Conservation (phyloP, 208 protist species). For the Trypanosoma platydactyli region DNA sequence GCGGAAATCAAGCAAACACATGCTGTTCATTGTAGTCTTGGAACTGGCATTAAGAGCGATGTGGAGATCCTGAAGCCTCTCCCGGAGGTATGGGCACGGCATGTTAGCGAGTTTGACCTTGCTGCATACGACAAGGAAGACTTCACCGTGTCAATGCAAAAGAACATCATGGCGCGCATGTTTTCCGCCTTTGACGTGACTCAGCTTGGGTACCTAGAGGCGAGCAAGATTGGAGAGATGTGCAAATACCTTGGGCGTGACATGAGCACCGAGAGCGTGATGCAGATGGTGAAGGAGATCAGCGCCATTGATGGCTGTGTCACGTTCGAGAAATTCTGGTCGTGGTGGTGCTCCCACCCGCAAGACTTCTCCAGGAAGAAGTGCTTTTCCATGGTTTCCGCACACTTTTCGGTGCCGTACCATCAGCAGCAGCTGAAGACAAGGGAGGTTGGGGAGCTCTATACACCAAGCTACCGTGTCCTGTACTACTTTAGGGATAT, state of each 20-base stretch:
- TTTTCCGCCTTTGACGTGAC: slow-evolving; percentile 89
- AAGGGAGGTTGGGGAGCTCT: slow-evolving; percentile 78
- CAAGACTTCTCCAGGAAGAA: slow-evolving; percentile 44
- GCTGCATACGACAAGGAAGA: slow-evolving; percentile 86
- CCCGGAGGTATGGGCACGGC: slow-evolving; percentile 10
- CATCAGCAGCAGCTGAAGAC: slow-evolving; percentile 90
- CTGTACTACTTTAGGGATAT: slow-evolving; percentile 89
- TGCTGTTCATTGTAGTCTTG: slow-evolving; percentile 33
- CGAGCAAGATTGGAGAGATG: slow-evolving; percentile 65
- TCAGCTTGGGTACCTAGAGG: slow-evolving; percentile 70
- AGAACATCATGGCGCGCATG: slow-evolving; percentile 86
- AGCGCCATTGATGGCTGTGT: slow-evolving; percentile 41
- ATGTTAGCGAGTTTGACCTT: slow-evolving; percentile 76
- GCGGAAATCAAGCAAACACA: slow-evolving; percentile 40
- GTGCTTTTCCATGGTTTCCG: slow-evolving; percentile 83
- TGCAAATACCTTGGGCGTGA: slow-evolving; percentile 77
- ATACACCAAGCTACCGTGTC: slow-evolving; percentile 92
- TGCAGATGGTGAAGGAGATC: slow-evolving; percentile 65
- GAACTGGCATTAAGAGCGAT: slow-evolving; percentile 40
- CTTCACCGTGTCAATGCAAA: slow-evolving; percentile 59
- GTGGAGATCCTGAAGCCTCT: not conserved
- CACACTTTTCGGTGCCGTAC: slow-evolving; percentile 87
- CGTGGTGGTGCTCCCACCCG: slow-evolving; percentile 73
- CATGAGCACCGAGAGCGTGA: slow-evolving; percentile 38
- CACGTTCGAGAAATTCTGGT: slow-evolving; percentile 89